These are phyloP conservation scores for Dactylellina parvicollis DNA, from an alignment of 2,329 filamentous ascomycete species.

Conservation along the genomic window DNA sequence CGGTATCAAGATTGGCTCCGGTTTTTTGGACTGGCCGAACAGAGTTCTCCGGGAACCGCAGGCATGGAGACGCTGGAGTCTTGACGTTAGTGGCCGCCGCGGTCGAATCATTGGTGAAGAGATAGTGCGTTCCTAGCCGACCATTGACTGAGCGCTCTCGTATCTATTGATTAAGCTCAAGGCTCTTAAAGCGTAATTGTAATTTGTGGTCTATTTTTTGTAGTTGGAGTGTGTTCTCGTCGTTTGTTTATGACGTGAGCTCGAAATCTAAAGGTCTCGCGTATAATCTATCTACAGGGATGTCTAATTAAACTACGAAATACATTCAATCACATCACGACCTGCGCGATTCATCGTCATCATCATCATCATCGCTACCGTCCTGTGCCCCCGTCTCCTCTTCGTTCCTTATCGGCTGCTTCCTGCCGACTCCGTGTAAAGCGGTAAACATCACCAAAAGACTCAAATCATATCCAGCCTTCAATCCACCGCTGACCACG, in stretches of 20 bases:
- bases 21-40: background rate
- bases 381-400: background rate
- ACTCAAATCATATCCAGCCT: constrained; percentile 70
- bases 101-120: background rate
- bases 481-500: constrained; percentile 71
- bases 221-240: no score
- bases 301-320: background rate
- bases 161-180: no score
- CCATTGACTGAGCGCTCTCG: background rate
- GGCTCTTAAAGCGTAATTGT: no score
- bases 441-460: constrained; percentile 66
- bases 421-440: constrained; percentile 43
- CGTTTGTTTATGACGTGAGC: background rate
- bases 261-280: background rate
- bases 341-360: background rate
- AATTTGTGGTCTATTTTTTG: no score
- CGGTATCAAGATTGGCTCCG: constrained; percentile 19
- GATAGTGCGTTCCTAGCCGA: background rate
- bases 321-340: background rate
- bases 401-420: background rate
- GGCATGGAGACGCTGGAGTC: background rate
- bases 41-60: background rate
- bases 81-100: background rate
- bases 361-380: background rate
- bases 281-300: background rate